Evolutionary conservation across 2,329 filamentous ascomycete species (phyloP), one percentile per base, ranked within the genome.

Genomic region (Myotisia sp.): DNA sequence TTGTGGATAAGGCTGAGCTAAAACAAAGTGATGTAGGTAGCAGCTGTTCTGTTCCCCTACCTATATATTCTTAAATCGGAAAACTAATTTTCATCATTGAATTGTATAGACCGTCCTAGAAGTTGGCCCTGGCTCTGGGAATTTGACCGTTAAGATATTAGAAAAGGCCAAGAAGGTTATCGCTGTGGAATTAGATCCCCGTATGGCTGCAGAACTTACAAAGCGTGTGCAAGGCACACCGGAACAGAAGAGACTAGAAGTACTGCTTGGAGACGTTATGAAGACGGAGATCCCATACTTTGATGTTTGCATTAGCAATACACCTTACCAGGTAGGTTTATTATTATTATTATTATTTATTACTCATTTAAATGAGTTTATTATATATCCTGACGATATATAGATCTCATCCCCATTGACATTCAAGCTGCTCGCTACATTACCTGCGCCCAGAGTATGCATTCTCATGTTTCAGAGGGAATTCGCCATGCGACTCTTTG

Each of bases 381-480:
- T 18, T 13, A 29, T 39, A 34, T 13, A 13, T 22, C 29, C 42
- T 55, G 40, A 51, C 31, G 29, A 19, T 13, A 3, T 29, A 31
- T 52, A 81, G 68, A 95, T 95, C 51, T 92, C 83, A 7, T 85
- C 78, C 43, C 90, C 87, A 2, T 67, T 98, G 29, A 85, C 90
- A 33, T 94, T 94, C 68, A 78, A 87, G 59, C 74, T 95, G 29
- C 71, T 95, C 33, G 73, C 81, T 18, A 75, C 87, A 43, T 75
- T 74, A 3, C 84, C 84, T 27, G 78, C 85, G 1, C 90, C 90
- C 0, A 67, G 87, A 21, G 76, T 74, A 40, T 86, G 79, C 47
- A 74, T 95, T 44, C 83, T 95, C 60, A 93, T 93, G 85, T 90
- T 92, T 50, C 87, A 95, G 64, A 76, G 85, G 51, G 87, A 95